Evolutionary conservation across 1,284 basidiomycete species (phyloP).

Genomic region (Trichosporon sp.): DNA sequence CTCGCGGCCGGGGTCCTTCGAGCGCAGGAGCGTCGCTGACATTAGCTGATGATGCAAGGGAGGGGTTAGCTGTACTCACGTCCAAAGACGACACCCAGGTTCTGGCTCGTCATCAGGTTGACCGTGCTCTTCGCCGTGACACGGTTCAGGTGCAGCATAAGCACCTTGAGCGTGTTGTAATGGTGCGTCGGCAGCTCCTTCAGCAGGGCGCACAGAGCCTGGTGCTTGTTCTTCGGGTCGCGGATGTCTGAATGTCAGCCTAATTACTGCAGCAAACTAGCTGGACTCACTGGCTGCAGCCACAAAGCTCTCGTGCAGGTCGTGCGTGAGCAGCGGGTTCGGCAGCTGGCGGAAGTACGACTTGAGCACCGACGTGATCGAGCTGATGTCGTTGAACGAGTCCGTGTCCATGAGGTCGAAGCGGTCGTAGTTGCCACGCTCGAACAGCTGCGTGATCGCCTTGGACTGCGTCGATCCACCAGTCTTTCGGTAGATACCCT

Average conservation of each 20-base stretch:
- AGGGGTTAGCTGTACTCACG: conserved; percentile 66
- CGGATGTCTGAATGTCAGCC: conserved; percentile 59
- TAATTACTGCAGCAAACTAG: not conserved
- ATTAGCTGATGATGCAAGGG: not conserved
- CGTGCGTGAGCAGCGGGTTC: conserved; percentile 84
- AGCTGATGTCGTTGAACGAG: conserved; percentile 91
- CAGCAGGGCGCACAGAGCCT: conserved; percentile 70
- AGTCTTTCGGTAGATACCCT: conserved; percentile 91
- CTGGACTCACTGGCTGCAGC: conserved; percentile 63
- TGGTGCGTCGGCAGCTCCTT: conserved; percentile 80
- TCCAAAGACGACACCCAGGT: conserved; percentile 99
- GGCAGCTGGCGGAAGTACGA: conserved; percentile 93
- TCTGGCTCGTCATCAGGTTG: conserved; percentile 94
- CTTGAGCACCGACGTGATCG: conserved; percentile 94
- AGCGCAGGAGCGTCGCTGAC: conserved; percentile 89
- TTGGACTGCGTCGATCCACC: conserved; percentile 92
- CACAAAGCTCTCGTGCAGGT: conserved; percentile 88
- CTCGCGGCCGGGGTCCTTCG: conserved; percentile 79
- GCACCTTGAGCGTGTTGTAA: conserved; percentile 76
- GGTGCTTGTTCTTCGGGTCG: conserved; percentile 66
- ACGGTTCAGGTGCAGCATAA: conserved; percentile 88
- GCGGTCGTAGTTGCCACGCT: conserved; percentile 80
- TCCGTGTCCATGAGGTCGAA: conserved; percentile 88
- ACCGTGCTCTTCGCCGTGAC: conserved; percentile 68
- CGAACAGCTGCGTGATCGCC: conserved; percentile 91